Base-by-base conservation (phyloP, 805 yeast species). In the Saccharomycopsis vini region DNA sequence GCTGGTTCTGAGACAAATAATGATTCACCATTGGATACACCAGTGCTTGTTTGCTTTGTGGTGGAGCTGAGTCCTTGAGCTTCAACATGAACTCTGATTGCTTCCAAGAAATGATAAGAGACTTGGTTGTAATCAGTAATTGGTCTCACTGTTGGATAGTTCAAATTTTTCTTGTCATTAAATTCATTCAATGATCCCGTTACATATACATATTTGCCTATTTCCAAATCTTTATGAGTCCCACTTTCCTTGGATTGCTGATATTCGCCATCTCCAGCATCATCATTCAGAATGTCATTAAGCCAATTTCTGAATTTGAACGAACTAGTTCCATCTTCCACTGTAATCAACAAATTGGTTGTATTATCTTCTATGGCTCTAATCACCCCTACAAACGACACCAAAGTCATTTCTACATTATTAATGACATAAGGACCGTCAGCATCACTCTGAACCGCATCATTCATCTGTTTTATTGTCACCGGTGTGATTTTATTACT, bases 241-340 rank as follows among this genome's bases (percentile, higher is more conserved):
- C 46, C 44, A 10, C 45, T 43, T 28, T 46, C 47, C 28, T 45
- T 45, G 19, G 44, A 48, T 6, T 54, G 53, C 9, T 49, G 50
- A 4, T 51, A 56, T 6, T 42, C 44, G 62, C 18, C 56, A 44
- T 49, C 62, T n/a, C n/a, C n/a, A 64, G 37, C 22, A 19, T 51
- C 56, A 49, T 65, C 52, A 53, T 44, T 44, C 40, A 49, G 50
- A 51, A 53, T 55, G 38, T 73, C 75, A 39, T 71, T 70, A 44
- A 67, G 62, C 90, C 90, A 83, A 50, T 72, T 72, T 54, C 81
- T 71, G 39, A 82, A 70, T 21, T 78, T 80, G 5, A 79, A 66
- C 3, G 71, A 63, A 0, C 87, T 88, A 0, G 92, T 79, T 9
- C 92, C 90, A 58, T 83, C 94, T 55, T 83, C 92, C n/a, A 83